Evolutionary conservation across 495 filamentous ascomycete species (phyloP), one percentile per base, ranked within the genome.

Genomic region (Annulohypoxylon maeteangense): DNA sequence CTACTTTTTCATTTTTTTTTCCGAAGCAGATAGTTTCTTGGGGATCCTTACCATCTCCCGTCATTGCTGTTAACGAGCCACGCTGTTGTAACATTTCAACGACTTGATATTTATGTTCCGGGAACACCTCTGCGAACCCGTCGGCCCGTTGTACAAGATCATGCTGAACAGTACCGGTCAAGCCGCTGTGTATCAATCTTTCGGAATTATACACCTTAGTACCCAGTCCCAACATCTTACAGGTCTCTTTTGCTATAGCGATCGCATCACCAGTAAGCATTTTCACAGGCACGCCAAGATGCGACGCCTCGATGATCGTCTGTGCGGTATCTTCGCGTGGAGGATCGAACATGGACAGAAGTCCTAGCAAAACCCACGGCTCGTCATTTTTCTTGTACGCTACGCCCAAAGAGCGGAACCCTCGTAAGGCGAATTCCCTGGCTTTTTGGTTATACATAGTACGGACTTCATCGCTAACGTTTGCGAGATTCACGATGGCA

Each of bases 221-320:
- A 67, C 94, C 94, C 57, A 97, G 87, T 79, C 93, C 92, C 58
- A 97, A 88, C 82, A 93, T 90, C 75, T 92, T 92, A 31, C 92
- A 94, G 63, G 93, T 96, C 81, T 97, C 93, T 76, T 90, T 88
- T 66, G 94, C 93, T 80, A 97, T 97, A 72, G 91, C 93, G 72
- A 97, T 92, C 58, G 94, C 92, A 82, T 97, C 94, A 80, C 94
- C 94, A 71, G 94, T 97, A 80, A 97, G 87, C 92, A 97, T 97
- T 84, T 97, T 97, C 78, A 97, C 92, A 54, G 89, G 90, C 44
- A 97, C 84, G 76, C 94, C 94, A 48, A 97, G 87, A 62, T 85
- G 85, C 81, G 93, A 90, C 65, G 94, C 94, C 80, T 97, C 93
- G 71, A 90, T 87, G 80, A 97, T 91, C 54, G 93, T 96, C 80